Percentiles rank a stretch among this genome's conserved stretches.
phyloP scores from a whole-genome alignment of 306 rosid species.

The Mucuna pruriens region DNA sequence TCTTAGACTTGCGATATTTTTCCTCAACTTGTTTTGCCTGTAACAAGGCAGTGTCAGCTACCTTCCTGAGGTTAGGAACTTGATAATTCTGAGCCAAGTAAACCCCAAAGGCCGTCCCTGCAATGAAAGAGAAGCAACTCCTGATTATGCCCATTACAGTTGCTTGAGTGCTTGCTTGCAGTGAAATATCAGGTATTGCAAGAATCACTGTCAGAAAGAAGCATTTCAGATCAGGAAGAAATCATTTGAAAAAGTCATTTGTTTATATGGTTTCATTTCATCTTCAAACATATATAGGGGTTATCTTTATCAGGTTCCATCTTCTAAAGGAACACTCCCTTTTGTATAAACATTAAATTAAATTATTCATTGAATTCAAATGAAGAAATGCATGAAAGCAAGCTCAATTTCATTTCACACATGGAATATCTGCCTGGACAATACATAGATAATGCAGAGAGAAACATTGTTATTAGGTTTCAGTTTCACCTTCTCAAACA shows the following conservation, averaged over 20 bases:
- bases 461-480: neutral
- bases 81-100: conserved; percentile 79
- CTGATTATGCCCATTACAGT: conserved; percentile 72
- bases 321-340: neutral
- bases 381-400: neutral
- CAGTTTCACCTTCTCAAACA: conserved; percentile 16
- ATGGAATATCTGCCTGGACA: neutral
- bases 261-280: neutral
- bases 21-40: conserved; percentile 58
- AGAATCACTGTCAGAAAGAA: conserved; percentile 34
- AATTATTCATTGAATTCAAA: neutral
- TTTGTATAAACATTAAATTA: neutral
- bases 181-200: conserved; percentile 16
- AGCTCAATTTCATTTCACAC: conserved; percentile 10
- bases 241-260: neutral
- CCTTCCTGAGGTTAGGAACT: conserved; percentile 73
- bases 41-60: conserved; percentile 47
- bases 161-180: conserved; percentile 19
- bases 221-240: conserved; percentile 17
- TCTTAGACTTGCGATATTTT: conserved; percentile 66
- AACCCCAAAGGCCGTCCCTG: conserved; percentile 66
- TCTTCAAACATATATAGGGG: neutral
- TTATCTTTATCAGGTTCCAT: conserved; percentile 3
- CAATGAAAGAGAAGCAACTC: conserved; percentile 66
- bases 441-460: neutral